A percentile compares a stretch with the other conserved stretches of the same genome.
These are phyloP conservation scores for Gilbertella persicaria DNA, from an alignment of 371 early-diverging fungal genomes.

Conservation along the genomic window DNA sequence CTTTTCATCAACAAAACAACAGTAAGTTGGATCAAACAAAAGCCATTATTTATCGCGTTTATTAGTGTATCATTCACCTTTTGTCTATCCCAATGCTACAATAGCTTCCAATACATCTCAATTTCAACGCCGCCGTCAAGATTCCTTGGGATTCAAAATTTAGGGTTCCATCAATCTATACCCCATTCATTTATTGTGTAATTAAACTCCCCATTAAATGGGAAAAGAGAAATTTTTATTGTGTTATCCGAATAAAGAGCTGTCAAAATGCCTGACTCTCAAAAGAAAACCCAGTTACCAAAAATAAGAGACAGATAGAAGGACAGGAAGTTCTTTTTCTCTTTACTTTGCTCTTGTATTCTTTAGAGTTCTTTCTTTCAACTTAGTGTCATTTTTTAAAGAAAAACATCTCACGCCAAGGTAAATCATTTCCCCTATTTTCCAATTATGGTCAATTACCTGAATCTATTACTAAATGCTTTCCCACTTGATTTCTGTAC, in stretches of 20 bases:
- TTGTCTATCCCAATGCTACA: neutral
- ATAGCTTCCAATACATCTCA: neutral
- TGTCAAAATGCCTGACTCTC: no score
- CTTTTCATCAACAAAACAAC: neutral
- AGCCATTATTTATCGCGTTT: no score
- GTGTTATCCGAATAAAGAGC: no score
- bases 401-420: neutral
- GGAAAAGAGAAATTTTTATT: no score
- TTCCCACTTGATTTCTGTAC: neutral
- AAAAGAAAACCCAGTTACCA: neutral
- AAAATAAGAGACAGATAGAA: neutral
- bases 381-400: no score
- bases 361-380: neutral
- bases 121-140: neutral
- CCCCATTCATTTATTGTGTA: no score
- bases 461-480: neutral
- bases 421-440: neutral
- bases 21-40: no score
- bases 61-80: neutral
- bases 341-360: neutral
- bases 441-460: neutral
- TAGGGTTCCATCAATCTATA: no score
- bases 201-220: no score
- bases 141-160: neutral
- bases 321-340: neutral